A percentile compares a stretch with the other conserved stretches of the same genome.
These are phyloP conservation scores for Ceratobasidium sp. DNA, from an alignment of 1,284 basidiomycete species.

Conservation along the genomic window DNA sequence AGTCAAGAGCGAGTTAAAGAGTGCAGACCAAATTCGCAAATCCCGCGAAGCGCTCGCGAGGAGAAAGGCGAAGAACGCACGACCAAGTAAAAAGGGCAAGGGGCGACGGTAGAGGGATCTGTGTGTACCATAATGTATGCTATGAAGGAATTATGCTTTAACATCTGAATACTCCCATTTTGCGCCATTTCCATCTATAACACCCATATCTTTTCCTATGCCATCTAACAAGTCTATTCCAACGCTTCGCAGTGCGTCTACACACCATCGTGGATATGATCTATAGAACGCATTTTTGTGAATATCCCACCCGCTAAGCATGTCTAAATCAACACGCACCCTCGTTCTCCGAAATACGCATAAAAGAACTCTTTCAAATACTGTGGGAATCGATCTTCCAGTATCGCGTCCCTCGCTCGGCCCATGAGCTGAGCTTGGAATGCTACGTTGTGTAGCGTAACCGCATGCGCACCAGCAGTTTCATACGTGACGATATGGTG, in stretches of 20 bases:
- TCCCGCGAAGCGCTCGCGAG: conserved; percentile 72
- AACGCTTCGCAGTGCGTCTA: conserved; percentile 80
- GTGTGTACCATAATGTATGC: background rate
- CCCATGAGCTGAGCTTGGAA: conserved; percentile 89
- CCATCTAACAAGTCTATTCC: conserved; percentile 79
- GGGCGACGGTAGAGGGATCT: conserved; percentile 44
- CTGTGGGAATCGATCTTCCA: conserved; percentile 78
- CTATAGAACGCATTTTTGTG: conserved; percentile 46
- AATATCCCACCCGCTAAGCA: background rate
- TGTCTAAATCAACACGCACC: conserved; percentile 44
- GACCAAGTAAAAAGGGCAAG: conserved; percentile 61
- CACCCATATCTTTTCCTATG: conserved; percentile 58
- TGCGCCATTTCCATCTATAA: conserved; percentile 72
- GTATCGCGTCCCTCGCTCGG: conserved; percentile 79
- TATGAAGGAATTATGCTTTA: conserved; percentile 18
- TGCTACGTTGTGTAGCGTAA: conserved; percentile 83
- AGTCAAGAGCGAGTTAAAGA: conserved; percentile 85
- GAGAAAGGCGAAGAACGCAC: conserved; percentile 80
- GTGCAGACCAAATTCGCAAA: conserved; percentile 86
- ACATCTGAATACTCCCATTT: conserved; percentile 76
- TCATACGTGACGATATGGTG: conserved; percentile 81
- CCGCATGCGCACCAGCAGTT: conserved; percentile 82
- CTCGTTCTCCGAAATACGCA: conserved; percentile 71
- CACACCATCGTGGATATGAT: conserved; percentile 84
- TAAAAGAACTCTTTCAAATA: conserved; percentile 81